These are phyloP conservation scores for Entonaema liquescens DNA, from an alignment of 495 filamentous ascomycete genomes.

Conservation along the genomic window DNA sequence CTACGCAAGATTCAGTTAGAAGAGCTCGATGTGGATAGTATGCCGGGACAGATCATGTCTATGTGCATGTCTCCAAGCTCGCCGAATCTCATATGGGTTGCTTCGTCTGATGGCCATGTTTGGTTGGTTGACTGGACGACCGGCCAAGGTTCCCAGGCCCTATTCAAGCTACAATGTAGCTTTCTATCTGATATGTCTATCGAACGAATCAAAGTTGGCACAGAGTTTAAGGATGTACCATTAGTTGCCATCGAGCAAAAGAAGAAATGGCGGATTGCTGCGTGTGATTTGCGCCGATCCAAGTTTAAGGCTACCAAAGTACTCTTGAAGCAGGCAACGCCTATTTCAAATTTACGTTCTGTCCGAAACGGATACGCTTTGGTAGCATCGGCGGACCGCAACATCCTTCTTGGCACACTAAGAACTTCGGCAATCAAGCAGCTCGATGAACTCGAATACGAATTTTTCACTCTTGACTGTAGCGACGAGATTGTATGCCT, in stretches of 20 bases:
- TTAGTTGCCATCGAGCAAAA: slow-evolving; percentile 50
- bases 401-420: slow-evolving; percentile 39
- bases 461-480: slow-evolving; percentile 60
- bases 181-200: slow-evolving; percentile 52
- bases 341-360: slow-evolving; percentile 47
- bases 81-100: slow-evolving; percentile 71
- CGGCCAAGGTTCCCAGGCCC: slow-evolving; percentile 57
- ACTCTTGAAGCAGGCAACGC: slow-evolving; percentile 46
- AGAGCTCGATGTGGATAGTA: slow-evolving; percentile 20
- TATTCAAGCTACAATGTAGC: slow-evolving; percentile 42
- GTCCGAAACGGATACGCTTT: slow-evolving; percentile 33
- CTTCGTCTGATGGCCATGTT: slow-evolving; percentile 69
- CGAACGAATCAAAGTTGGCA: slow-evolving; percentile 50
- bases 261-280: slow-evolving; percentile 52
- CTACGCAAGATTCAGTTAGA: slow-evolving; percentile 64
- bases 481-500: slow-evolving; percentile 66
- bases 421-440: slow-evolving; percentile 17
- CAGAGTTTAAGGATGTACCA: slow-evolving; percentile 52
- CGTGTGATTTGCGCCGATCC: slow-evolving; percentile 47
- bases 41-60: slow-evolving; percentile 55
- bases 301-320: slow-evolving; percentile 35
- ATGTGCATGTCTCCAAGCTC: slow-evolving; percentile 67
- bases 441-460: slow-evolving; percentile 54
- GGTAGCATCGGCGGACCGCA: slow-evolving; percentile 34
- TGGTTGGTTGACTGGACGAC: slow-evolving; percentile 80